Base-by-base conservation (phyloP, 116 monocot species). In the Iris pallida region DNA sequence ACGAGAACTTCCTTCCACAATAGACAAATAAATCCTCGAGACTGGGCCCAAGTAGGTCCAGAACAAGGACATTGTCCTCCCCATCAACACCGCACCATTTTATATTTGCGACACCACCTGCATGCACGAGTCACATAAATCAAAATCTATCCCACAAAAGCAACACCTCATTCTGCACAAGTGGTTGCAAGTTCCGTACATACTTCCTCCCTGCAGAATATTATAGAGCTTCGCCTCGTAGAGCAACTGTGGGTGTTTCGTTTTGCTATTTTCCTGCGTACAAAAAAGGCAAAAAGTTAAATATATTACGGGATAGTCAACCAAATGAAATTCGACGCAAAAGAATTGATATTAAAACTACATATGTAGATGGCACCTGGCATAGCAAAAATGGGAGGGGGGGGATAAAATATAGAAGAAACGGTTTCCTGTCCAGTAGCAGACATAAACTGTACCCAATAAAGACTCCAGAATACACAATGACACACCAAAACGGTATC, bases 151-250 rank as follows among this genome's bases (percentile, higher is more conserved):
- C 49, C 7, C 4, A 51, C 49, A 51, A 51, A 1, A 51, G 49
- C 49, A 30, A 30, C 0, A 30, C 49, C 49, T 13, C 7, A 51
- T 51, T 51, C 49, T 9, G 13, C 1, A 51, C 49, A 51, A 51
- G 7, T 51, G 0, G 11, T 9, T 13, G 9, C 4, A 51, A 9
- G 7, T 13, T 4, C 13, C 49, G 1, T 13, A 76, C 89, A 17
- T 78, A 90, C 97, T 88, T 87, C 83, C 93, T 71, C 97, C 93
- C 68, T 92, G 93, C 59, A 97, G 90, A 73, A 78, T 71, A 51
- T 88, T 90, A 64, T 97, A 97, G 15, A 97, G 76, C 80, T 97
- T 97, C 11, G 97, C 97, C 78, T 97, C 97, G 47, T 97, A 92
- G 55, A 89, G 76, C 81, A 97, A 70, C 63, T 92, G 97, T 19